Evolutionary conservation across 495 filamentous ascomycete species (phyloP), one percentile per base, ranked within the genome.

Genomic region (Penicillium paradoxum): DNA sequence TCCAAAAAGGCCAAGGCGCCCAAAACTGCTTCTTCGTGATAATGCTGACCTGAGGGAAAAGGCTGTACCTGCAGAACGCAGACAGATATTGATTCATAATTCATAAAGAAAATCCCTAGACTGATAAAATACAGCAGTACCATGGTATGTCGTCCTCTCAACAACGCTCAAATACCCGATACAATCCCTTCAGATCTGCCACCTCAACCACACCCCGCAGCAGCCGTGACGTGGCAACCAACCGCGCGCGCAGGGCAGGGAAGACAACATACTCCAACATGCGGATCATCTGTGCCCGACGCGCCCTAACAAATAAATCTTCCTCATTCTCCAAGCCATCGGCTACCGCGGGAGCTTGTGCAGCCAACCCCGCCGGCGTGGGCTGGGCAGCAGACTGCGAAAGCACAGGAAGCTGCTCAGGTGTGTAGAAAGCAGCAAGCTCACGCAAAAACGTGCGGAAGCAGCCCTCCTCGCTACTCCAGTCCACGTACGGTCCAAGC

Each of bases 121-220:
- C 18, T 11, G 9, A 15, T 42, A 49, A 19, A 6, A 18, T 47
- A 38, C 34, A 22, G 15, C 21, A 3, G 45, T 37, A 29, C 17
- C 11, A 37, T 49, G 27, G 7, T 3, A 48, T 17, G 4, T 1
- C 17, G 15, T 9, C 14, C 27, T 1, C 24, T 83, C 68, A 97
- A 70, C 91, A 97, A 43, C 95, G 79, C 72, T 99, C 95, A 75
- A 99, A 99, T n/a, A 97, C 91, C 37, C 89, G 76, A 69, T 99
- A 99, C 45, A 99, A 66, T 4, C 95, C 91, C 68, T 96, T 97
- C 51, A 97, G 71, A 75, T 96, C 88, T 0, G 95, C 95, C 22
- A 96, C 83, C 72, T 99, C 93, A 14, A 95, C 76, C 25, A 96
- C 83, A 17, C 85, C 88, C 50, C 81, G 79, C 67, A 97, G 79